Evolutionary conservation across 2,329 filamentous ascomycete genomes (phyloP).

Genomic region (Leptodontidium sp.): DNA sequence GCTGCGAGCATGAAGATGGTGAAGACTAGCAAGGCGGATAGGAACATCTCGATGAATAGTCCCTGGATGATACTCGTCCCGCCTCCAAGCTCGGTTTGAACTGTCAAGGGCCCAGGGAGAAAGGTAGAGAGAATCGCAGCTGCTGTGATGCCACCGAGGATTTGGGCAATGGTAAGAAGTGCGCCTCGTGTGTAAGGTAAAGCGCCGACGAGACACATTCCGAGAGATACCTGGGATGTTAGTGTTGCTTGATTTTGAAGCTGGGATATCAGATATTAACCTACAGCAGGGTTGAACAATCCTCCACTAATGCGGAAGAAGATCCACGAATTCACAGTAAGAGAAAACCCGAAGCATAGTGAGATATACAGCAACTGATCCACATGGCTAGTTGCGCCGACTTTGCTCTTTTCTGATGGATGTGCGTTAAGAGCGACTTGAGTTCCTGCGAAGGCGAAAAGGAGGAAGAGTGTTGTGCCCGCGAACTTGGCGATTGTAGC

Average conservation of each 20-base stretch:
- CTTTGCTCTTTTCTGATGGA: constrained; percentile 46
- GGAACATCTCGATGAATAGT: constrained; percentile 58
- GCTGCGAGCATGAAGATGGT: constrained; percentile 60
- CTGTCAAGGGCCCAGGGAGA: constrained; percentile 54
- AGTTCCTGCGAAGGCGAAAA: constrained; percentile 43
- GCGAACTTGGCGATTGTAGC: constrained; percentile 38
- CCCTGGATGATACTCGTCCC: constrained; percentile 53
- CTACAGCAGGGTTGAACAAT: constrained; percentile 56
- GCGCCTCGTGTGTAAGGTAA: constrained; percentile 43
- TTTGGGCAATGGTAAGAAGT: constrained; percentile 45
- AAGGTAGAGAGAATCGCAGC: constrained; percentile 52
- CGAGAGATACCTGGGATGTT: constrained; percentile 44
- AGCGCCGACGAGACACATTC: constrained; percentile 49
- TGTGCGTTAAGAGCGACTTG: constrained; percentile 40
- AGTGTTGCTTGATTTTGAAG: not conserved
- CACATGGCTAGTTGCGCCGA: constrained; percentile 52
- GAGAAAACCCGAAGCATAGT: constrained; percentile 42
- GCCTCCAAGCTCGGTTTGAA: constrained; percentile 52
- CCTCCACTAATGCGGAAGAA: constrained; percentile 59
- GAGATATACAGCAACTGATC: constrained; percentile 48
- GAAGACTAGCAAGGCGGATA: constrained; percentile 57
- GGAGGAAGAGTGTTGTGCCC: constrained; percentile 42
- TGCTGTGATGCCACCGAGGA: constrained; percentile 48
- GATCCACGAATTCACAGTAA: constrained; percentile 61
- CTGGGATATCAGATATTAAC: constrained; percentile 17